Evolutionary conservation across 2,329 filamentous ascomycete species (phyloP).

Genomic region (Phaeosphaeria sp.): DNA sequence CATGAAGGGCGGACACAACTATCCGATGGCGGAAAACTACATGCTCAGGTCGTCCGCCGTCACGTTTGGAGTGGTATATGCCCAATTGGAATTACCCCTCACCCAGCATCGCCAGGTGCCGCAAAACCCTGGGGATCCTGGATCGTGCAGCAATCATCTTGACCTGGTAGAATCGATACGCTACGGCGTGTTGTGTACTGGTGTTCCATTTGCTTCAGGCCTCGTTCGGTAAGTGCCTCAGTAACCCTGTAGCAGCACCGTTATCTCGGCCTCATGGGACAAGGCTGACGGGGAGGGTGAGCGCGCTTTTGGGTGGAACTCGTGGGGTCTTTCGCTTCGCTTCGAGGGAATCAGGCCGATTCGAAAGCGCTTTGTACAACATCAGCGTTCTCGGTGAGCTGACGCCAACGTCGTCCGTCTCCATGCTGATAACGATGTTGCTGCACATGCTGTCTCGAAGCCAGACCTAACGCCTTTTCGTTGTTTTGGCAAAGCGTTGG

Average conservation of each 20-base stretch:
- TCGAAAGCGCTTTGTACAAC: conserved; percentile 28
- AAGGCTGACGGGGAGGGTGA: conserved; percentile 34
- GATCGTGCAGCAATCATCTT: not conserved
- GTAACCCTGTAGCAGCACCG: not conserved
- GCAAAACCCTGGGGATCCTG: not conserved
- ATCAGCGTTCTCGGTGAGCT: conserved; percentile 1
- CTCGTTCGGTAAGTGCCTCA: not conserved
- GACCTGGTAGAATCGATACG: not conserved
- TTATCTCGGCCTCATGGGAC: conserved; percentile 20
- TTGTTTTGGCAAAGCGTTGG: conserved; percentile 3
- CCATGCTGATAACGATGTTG: not conserved
- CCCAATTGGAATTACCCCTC: not conserved
- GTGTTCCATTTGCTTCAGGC: not conserved
- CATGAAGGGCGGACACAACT: not conserved
- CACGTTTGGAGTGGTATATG: not conserved
- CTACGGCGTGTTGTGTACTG: not conserved
- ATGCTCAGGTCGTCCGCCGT: not conserved
- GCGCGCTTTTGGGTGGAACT: conserved; percentile 29
- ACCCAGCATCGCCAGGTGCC: not conserved
- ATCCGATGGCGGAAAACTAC: not conserved
- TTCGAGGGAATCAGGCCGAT: conserved; percentile 36
- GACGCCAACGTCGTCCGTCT: not conserved
- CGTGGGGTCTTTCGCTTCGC: conserved; percentile 25
- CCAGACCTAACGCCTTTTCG: conserved; percentile 1
- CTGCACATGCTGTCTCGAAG: not conserved